These are phyloP conservation scores for Brachypodium distachyon DNA, from an alignment of 202 grass and related monocot genomes.

Conservation along the genomic window DNA sequence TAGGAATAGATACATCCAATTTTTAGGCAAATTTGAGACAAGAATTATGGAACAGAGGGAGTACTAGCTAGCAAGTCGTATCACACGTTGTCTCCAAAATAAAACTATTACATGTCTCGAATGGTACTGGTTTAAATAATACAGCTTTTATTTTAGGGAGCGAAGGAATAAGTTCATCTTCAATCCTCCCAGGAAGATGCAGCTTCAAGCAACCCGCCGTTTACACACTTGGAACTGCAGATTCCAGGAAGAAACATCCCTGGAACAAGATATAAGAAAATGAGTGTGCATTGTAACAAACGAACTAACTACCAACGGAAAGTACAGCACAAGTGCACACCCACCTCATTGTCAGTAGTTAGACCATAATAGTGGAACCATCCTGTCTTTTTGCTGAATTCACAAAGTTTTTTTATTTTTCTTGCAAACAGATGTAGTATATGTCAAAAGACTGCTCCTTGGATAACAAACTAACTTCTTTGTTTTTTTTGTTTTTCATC, in stretches of 20 bases:
- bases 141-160: neutral
- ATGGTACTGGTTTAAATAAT: neutral
- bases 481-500: constrained; percentile 13
- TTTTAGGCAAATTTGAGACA: no score
- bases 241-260: constrained; percentile 4
- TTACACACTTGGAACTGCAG: neutral
- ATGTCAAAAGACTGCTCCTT: constrained; percentile 3
- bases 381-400: neutral
- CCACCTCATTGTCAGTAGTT: neutral
- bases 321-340: neutral
- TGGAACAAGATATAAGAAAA: constrained; percentile 1
- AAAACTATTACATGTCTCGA: constrained; percentile 6
- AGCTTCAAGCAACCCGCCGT: neutral
- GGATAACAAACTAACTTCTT: neutral
- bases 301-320: neutral
- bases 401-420: constrained; percentile 2
- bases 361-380: neutral
- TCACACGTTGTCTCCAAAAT: neutral
- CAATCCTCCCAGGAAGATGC: constrained; percentile 11
- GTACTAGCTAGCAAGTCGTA: neutral
- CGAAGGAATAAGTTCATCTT: neutral
- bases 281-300: neutral
- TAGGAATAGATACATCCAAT: no score
- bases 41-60: no score
- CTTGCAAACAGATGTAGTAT: constrained; percentile 12